These are phyloP conservation scores for Drechslera avenae DNA, from an alignment of 2,329 filamentous ascomycete genomes.

Conservation along the genomic window DNA sequence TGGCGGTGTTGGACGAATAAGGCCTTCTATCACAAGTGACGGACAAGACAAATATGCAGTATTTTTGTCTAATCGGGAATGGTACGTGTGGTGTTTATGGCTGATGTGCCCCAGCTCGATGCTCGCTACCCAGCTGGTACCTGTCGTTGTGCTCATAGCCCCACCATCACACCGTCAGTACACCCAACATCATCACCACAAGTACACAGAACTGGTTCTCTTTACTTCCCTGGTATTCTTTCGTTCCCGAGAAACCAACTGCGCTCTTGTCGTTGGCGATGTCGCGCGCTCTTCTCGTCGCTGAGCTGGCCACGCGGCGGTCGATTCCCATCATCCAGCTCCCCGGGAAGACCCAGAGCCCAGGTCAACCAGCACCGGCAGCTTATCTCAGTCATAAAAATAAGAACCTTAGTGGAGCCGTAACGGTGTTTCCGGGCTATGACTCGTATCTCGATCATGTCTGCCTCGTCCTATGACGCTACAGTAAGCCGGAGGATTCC, in stretches of 20 bases:
- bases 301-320: background rate
- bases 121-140: constrained; percentile 10
- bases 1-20: constrained; percentile 7
- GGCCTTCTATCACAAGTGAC: constrained; percentile 6
- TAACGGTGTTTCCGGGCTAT: background rate
- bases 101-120: constrained; percentile 1
- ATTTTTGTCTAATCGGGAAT: background rate
- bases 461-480: constrained; percentile 13
- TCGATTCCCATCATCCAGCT: background rate
- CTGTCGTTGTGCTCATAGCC: background rate
- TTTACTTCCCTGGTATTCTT: background rate
- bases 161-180: background rate
- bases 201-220: background rate
- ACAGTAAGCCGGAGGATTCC: background rate
- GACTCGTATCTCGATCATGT: constrained; percentile 13
- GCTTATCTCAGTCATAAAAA: constrained; percentile 15
- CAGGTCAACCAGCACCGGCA: constrained; percentile 1
- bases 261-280: background rate
- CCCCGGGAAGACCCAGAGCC: background rate
- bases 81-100: constrained; percentile 1
- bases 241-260: background rate
- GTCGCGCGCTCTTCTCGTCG: background rate
- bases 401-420: constrained; percentile 1
- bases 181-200: background rate
- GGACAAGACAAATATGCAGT: background rate